A percentile compares a stretch with the other conserved stretches of the same genome.
These are phyloP conservation scores for Vitis hybrid DNA, from an alignment of 177 flowering plant species.

Conservation along the genomic window DNA sequence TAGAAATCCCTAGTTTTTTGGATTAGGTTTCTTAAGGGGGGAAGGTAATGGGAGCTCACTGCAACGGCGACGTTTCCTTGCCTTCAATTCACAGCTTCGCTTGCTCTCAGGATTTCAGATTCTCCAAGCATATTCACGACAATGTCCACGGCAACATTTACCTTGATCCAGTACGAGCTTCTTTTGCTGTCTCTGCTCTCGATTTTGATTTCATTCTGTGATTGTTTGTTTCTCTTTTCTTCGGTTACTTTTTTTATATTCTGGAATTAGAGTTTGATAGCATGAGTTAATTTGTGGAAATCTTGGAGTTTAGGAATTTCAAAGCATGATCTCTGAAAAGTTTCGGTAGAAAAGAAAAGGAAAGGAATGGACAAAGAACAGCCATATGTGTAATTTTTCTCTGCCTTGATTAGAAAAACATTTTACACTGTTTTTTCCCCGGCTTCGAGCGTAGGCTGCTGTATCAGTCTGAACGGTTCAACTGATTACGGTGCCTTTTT, in stretches of 20 bases:
- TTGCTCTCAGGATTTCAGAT: conserved; percentile 32
- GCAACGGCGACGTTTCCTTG: conserved; percentile 29
- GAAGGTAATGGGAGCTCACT: conserved; percentile 48
- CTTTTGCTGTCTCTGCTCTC: neutral
- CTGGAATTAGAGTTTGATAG: neutral
- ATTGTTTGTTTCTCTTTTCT: neutral
- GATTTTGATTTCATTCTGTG: neutral
- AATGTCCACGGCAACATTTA: conserved; percentile 89
- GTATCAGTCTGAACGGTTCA: neutral
- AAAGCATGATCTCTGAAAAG: no score
- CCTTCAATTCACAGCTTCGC: conserved; percentile 10
- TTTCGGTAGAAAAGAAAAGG: no score
- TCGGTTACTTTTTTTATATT: neutral
- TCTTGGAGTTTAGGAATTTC: neutral
- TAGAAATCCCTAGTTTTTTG: no score
- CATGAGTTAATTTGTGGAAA: no score
- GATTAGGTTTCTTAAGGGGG: no score
- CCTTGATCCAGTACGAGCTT: conserved; percentile 63
- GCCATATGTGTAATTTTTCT: neutral
- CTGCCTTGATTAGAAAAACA: neutral
- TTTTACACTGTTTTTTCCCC: neutral
- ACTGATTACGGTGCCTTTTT: neutral
- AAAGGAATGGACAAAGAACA: neutral
- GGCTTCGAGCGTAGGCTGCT: neutral
- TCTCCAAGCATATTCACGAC: conserved; percentile 69